Conservation (phyloP, 345 rosid genomes). For the Ricinus communis region DNA sequence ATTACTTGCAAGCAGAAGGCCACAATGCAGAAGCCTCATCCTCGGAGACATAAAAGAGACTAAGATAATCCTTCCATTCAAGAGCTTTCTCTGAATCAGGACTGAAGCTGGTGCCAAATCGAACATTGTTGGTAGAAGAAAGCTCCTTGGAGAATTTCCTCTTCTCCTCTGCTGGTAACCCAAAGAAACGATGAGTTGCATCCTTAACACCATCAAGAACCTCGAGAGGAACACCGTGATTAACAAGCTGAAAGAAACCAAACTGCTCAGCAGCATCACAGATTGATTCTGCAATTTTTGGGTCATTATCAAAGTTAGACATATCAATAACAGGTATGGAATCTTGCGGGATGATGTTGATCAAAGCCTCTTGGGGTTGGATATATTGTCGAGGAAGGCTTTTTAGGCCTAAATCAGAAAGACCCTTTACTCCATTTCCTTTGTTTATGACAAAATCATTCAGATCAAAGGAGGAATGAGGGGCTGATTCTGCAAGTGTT, state of each 20-base stretch:
- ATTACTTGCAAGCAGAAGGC: slow-evolving; percentile 31
- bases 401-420: slow-evolving; percentile 45
- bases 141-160: slow-evolving; percentile 35
- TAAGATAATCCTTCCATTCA: slow-evolving; percentile 30
- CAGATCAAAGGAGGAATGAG: slow-evolving; percentile 5
- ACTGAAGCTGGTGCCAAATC: slow-evolving; percentile 25
- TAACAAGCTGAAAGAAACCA: slow-evolving; percentile 55
- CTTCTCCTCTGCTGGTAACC: slow-evolving; percentile 41
- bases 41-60: slow-evolving; percentile 21
- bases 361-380: slow-evolving; percentile 37
- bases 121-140: slow-evolving; percentile 10
- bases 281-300: slow-evolving; percentile 34
- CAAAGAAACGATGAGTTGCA: slow-evolving; percentile 45
- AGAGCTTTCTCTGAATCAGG: slow-evolving; percentile 24
- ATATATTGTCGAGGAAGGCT: slow-evolving; percentile 43
- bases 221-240: slow-evolving; percentile 45
- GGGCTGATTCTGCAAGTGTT: slow-evolving; percentile 2
- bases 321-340: slow-evolving; percentile 42
- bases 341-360: slow-evolving; percentile 26
- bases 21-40: slow-evolving; percentile 24
- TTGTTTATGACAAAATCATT: slow-evolving; percentile 44
- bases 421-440: slow-evolving; percentile 52
- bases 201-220: slow-evolving; percentile 37
- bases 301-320: slow-evolving; percentile 34
- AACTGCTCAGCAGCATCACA: slow-evolving; percentile 52